phyloP scores from a whole-genome alignment of 169 alveolate genomes.

The Plasmodium blacklocki region DNA sequence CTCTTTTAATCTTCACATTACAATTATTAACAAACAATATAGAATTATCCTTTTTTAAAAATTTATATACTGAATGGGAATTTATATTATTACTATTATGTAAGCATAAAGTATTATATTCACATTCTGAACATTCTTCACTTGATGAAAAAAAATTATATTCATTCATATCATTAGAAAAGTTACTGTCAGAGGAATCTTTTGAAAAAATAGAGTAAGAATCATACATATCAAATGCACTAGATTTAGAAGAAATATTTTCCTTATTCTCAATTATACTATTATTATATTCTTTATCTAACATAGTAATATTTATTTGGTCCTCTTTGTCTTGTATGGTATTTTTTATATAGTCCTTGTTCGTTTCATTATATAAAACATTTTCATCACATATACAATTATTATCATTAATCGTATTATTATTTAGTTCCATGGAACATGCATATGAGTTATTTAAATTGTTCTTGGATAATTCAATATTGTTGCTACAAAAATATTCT shows the following conservation, averaged over 20 bases:
- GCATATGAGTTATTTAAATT: too few relatives aligned
- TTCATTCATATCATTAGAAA: slow-evolving; percentile 9
- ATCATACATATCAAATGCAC: slow-evolving; percentile 11
- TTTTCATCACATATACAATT: too few relatives aligned
- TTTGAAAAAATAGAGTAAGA: slow-evolving; percentile 25
- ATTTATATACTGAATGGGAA: slow-evolving; percentile 28
- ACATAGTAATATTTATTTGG: too few relatives aligned
- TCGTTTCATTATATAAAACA: too few relatives aligned
- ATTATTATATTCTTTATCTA: too few relatives aligned
- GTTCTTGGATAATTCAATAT: too few relatives aligned
- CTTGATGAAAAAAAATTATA: neutral
- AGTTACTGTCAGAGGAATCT: slow-evolving; percentile 4
- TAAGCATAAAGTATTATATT: slow-evolving; percentile 9
- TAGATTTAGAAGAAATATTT: neutral
- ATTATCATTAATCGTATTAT: too few relatives aligned
- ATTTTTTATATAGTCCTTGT: too few relatives aligned
- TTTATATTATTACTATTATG: slow-evolving; percentile 27
- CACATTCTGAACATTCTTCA: slow-evolving; percentile 59
- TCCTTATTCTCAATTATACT: neutral
- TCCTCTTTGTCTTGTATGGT: too few relatives aligned
- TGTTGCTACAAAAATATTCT: too few relatives aligned
- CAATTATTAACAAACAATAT: slow-evolving; percentile 25
- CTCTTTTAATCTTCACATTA: slow-evolving; percentile 21
- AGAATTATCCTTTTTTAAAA: slow-evolving; percentile 39
- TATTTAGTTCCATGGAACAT: too few relatives aligned